These are phyloP conservation scores for Thuidium tamariscinum DNA, from an alignment of 225 moss, liverwort and hornwort species.

Conservation along the genomic window DNA sequence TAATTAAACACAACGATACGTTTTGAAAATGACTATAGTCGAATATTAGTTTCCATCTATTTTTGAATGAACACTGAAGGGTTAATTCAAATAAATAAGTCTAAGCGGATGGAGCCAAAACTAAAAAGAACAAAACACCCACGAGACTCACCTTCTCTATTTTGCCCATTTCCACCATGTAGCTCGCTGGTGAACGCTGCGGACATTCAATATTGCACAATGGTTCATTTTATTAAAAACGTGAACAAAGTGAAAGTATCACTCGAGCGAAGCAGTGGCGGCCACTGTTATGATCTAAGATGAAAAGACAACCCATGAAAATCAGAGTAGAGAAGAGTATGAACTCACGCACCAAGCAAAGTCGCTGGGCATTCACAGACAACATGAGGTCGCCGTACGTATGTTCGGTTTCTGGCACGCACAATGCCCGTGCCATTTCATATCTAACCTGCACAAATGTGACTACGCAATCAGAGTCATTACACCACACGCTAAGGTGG, in stretches of 20 bases:
- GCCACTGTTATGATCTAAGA: neutral
- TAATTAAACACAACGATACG: neutral
- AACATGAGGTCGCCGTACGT: slow-evolving; percentile 70
- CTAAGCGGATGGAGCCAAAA: neutral
- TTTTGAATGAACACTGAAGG: neutral
- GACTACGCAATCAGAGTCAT: neutral
- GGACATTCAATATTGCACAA: neutral
- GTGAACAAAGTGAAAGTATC: neutral
- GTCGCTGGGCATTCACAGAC: slow-evolving; percentile 51
- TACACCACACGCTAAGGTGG: neutral
- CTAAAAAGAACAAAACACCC: neutral
- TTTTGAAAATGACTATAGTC: neutral
- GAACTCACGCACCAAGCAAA: slow-evolving; percentile 37
- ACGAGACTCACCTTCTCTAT: slow-evolving; percentile 61
- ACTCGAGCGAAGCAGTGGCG: neutral
- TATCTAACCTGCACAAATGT: slow-evolving; percentile 53
- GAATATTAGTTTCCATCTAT: neutral
- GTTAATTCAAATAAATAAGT: neutral
- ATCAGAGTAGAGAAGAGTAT: neutral
- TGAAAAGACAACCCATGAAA: neutral
- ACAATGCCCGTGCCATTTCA: slow-evolving; percentile 61
- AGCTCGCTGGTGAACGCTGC: slow-evolving; percentile 51
- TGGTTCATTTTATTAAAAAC: neutral
- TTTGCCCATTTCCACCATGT: slow-evolving; percentile 88
- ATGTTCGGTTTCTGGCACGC: slow-evolving; percentile 81